phyloP scores from a whole-genome alignment of 208 protist genomes.

The Jaenimonas drosophilae region DNA sequence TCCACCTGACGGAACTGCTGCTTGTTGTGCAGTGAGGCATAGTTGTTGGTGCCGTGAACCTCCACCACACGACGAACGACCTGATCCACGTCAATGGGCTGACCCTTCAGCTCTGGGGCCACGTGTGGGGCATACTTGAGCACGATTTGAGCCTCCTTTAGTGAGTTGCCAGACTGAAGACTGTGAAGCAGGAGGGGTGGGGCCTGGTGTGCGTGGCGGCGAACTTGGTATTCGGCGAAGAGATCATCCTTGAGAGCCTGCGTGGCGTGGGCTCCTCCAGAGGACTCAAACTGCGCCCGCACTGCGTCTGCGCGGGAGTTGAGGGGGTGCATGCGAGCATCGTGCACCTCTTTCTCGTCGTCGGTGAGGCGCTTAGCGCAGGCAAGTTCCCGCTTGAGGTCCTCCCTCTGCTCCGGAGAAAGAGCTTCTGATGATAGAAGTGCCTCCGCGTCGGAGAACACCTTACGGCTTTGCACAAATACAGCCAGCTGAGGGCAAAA shows the following conservation, averaged over 20 bases:
- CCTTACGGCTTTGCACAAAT: conserved; percentile 13
- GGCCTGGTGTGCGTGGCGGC: conserved; percentile 30
- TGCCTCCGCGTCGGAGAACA: conserved; percentile 6
- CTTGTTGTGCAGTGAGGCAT: conserved; percentile 41
- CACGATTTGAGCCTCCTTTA: conserved; percentile 84
- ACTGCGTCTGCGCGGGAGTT: conserved; percentile 45
- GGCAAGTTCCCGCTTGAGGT: conserved; percentile 15
- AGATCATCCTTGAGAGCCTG: conserved; percentile 58
- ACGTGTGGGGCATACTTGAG: conserved; percentile 71
- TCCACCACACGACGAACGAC: conserved; percentile 62
- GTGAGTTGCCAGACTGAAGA: conserved; percentile 44
- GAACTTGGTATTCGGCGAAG: conserved; percentile 32
- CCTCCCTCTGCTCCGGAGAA: too few relatives aligned
- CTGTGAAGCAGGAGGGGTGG: conserved; percentile 64
- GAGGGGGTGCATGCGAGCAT: conserved; percentile 42
- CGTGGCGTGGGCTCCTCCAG: conserved; percentile 61
- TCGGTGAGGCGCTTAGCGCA: conserved; percentile 15
- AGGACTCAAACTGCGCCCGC: conserved; percentile 68
- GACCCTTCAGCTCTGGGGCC: conserved; percentile 17
- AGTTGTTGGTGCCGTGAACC: conserved; percentile 82
- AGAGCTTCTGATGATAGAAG: too few relatives aligned
- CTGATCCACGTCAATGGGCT: conserved; percentile 80
- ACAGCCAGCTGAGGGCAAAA: conserved; percentile 49
- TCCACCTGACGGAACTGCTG: conserved; percentile 82
- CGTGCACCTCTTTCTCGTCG: conserved; percentile 48